Conservation (phyloP, 345 rosid species). For the Firmiana major region DNA sequence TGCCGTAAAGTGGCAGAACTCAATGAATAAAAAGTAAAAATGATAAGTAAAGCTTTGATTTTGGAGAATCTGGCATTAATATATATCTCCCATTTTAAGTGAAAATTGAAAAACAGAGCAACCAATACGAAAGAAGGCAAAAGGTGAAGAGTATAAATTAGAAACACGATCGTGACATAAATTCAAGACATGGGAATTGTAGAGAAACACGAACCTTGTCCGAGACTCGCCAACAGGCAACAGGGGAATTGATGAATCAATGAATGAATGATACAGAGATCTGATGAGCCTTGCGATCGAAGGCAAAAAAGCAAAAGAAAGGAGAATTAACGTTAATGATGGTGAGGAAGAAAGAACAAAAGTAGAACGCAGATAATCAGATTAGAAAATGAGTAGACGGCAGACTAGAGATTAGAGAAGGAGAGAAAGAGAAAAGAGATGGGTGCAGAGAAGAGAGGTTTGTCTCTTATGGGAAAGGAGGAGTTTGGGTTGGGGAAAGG, state of each 20-base stretch:
- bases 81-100: neutral
- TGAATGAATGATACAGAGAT: neutral
- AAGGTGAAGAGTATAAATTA: neutral
- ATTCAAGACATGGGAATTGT: neutral
- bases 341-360: neutral
- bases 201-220: constrained; percentile 6
- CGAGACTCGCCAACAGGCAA: neutral
- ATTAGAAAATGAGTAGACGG: neutral
- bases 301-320: neutral
- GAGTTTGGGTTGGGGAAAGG: neutral
- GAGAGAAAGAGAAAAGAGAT: neutral
- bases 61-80: neutral
- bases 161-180: neutral
- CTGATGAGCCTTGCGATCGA: neutral
- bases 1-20: neutral
- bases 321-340: neutral
- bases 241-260: neutral
- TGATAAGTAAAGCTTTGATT: neutral
- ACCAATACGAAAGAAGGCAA: neutral
- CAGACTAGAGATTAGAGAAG: neutral
- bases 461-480: constrained; percentile 6
- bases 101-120: neutral
- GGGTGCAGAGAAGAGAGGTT: neutral
- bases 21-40: neutral
- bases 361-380: constrained; percentile 4